Evolutionary conservation across 768 basidiomycete species (phyloP), one percentile per base, ranked within the genome.

Genomic region (Leucosporidium yakuticum): DNA sequence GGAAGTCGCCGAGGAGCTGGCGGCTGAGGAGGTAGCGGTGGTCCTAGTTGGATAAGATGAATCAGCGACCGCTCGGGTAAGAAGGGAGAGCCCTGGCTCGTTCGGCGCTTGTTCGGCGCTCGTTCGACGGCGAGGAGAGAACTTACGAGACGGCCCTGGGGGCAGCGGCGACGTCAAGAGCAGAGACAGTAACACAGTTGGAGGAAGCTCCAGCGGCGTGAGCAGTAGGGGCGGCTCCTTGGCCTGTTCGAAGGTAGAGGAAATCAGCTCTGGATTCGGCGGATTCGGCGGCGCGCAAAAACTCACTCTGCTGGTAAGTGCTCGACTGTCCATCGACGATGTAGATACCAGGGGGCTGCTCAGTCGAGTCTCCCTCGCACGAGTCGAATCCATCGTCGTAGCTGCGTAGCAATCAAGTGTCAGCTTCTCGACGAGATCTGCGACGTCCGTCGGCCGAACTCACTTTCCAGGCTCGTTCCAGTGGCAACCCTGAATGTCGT

Each of bases 381-480:
- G 73, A 70, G 14, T 39, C 44, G n/a, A 59, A 59, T 2, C 58
- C 39, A 4, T 23, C 36, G 17, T 44, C 36, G 58, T 59, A 57
- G 31, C 29, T 15, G 25, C n/a, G 51, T n/a, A 53, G 20, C 47
- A 2, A 9, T 23, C 51, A n/a, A 53, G 49, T 14, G n/a, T n/a
- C n/a, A 36, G 34, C 34, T 4, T 6, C 6, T 14, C 5, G 21
- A n/a, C n/a, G n/a, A n/a, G n/a, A n/a, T n/a, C n/a, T n/a, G n/a
- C n/a, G n/a, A n/a, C n/a, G n/a, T n/a, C n/a, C n/a, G 74, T 69
- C 15, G 69, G 29, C 48, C 74, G 71, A 74, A 20, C 20, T 23
- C 78, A 80, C 73, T 80, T 78, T 58, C 77, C 77, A 36, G 78
- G 78, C 77, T 71, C 67, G 59, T 75, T 76, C 72, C 67, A 76